phyloP scores from a whole-genome alignment of 208 protist genomes.

The Trichomonas gallinae region DNA sequence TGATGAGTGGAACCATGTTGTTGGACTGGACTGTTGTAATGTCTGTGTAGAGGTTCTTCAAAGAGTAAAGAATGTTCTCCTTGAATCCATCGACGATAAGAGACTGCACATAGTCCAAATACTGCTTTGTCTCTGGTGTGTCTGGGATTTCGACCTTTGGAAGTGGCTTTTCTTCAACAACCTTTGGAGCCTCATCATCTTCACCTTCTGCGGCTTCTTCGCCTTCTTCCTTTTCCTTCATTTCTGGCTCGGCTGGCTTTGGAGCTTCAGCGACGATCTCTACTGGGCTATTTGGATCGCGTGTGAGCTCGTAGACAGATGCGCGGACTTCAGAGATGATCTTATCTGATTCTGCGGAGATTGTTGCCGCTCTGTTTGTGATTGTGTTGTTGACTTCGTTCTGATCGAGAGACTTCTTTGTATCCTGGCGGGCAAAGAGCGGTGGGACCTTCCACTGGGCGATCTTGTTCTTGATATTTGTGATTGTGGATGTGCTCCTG shows the following conservation, averaged over 20 bases:
- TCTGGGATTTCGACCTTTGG: neutral
- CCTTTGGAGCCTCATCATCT: neutral
- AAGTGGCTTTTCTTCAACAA: neutral
- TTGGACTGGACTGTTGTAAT: neutral
- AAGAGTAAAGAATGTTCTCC: neutral
- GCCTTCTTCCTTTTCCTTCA: neutral
- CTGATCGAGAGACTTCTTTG: conserved; percentile 15
- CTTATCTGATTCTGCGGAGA: neutral
- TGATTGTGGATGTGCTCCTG: conserved; percentile 26
- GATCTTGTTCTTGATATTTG: conserved; percentile 22
- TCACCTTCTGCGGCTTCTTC: neutral
- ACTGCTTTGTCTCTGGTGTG: neutral
- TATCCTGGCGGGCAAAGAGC: neutral
- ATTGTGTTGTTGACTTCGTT: conserved; percentile 19
- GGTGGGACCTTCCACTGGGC: neutral
- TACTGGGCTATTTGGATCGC: neutral
- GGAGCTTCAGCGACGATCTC: neutral
- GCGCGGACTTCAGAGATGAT: neutral
- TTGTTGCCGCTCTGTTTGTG: neutral
- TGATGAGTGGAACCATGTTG: neutral
- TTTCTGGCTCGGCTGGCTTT: neutral
- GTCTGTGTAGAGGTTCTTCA: neutral
- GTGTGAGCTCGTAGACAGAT: neutral
- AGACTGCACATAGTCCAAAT: neutral
- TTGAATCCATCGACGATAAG: neutral